Percentiles rank a stretch among this genome's conserved stretches.
phyloP scores from a whole-genome alignment of 306 rosid species.

The Prunus mira region DNA sequence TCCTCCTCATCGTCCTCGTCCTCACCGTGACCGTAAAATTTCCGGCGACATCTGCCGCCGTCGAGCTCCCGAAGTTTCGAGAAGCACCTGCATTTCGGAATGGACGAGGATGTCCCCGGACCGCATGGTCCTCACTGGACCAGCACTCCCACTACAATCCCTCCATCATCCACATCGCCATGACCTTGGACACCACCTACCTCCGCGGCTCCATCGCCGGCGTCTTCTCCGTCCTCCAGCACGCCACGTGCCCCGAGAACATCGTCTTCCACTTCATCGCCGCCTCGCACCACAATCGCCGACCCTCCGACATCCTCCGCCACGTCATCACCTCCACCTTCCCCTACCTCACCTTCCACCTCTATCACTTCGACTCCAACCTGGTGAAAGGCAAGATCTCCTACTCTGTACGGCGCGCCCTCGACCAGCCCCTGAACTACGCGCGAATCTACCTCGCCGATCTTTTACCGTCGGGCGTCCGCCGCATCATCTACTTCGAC shows the following conservation, averaged over 20 bases:
- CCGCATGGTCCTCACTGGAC: slow-evolving; percentile 26
- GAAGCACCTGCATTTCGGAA: slow-evolving; percentile 93
- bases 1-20: background rate
- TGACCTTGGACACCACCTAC: slow-evolving; percentile 80
- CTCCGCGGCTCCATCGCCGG: slow-evolving; percentile 92
- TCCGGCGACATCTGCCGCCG: slow-evolving; percentile 1
- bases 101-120: slow-evolving; percentile 55
- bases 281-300: slow-evolving; percentile 38
- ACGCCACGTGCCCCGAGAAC: slow-evolving; percentile 82
- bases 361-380: slow-evolving; percentile 71
- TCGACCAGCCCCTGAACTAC: slow-evolving; percentile 89
- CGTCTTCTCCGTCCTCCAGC: slow-evolving; percentile 80
- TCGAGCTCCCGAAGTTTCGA: slow-evolving; percentile 44
- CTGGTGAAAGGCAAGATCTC: slow-evolving; percentile 82
- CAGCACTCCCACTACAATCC: slow-evolving; percentile 28
- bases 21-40: slow-evolving; percentile 4
- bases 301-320: slow-evolving; percentile 41
- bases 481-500: slow-evolving; percentile 80
- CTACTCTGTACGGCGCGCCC: slow-evolving; percentile 72
- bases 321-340: slow-evolving; percentile 63
- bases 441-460: slow-evolving; percentile 86
- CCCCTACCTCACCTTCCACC: slow-evolving; percentile 65
- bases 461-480: slow-evolving; percentile 51
- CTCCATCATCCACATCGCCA: slow-evolving; percentile 74
- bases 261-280: slow-evolving; percentile 81